Evolutionary conservation across 73 alveolate genomes (phyloP), one percentile per base, ranked within the genome.

Genomic region (Paramecium sonneborni): DNA sequence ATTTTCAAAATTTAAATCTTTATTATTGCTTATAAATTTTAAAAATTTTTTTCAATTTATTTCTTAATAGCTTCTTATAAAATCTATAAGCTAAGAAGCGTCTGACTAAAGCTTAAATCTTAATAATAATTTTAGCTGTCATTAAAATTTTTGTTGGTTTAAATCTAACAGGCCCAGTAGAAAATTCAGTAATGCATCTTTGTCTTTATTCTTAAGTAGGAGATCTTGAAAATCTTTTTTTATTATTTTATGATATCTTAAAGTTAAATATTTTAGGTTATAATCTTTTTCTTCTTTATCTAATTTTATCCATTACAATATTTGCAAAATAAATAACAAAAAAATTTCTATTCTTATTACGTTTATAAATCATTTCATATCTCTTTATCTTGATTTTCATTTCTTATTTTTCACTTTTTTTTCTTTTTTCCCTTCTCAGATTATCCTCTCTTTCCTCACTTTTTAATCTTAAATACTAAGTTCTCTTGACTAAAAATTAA

Each of bases 181-280:
- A 62, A 30, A 62, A 30, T 62, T 62, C 84, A 26, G 84, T 62
- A 30, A 62, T 62, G 24, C 84, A 62, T 30, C 84, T 62, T 62
- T 26, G 14, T 62, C 84, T 62, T 7, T 30, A 2, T 30, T 62
- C 68, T n/a, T n/a, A n/a, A n/a, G n/a, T 7, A 41, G 57, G 57
- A 8, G 57, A 41, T 41, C 11, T 41, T 8, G 57, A 41, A 41
- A 11, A 41, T 41, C 57, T 41, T 41, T 7, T 11, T 41, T 7
- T 41, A 8, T 41, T 41, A 7, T 41, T 41, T 12, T 30, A 1
- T 23, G 11, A 8, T 11, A 41, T 41, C 7, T 41, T 41, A 41
- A 41, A 41, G n/a, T n/a, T 6, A 26, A 30, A 30, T 41, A 11
- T 7, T 41, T 41, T 8, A 41, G 57, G 57, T 41, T 41, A 8